Base-by-base conservation (phyloP, 2,329 filamentous ascomycete genomes). In the Xylaria multiplex region DNA sequence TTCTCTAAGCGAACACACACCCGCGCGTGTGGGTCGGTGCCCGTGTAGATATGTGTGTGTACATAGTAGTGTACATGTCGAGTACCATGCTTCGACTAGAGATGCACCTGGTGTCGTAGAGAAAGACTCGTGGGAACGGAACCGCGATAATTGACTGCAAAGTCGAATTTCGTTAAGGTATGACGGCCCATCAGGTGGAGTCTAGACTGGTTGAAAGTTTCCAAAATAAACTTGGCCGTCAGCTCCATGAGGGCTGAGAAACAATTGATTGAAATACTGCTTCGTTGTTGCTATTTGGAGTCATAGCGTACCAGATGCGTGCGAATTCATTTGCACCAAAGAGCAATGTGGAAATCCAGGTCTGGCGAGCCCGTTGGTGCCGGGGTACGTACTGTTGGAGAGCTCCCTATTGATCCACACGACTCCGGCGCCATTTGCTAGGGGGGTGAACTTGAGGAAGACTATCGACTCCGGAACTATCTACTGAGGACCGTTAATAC, bases 1-100 rank as follows among this genome's bases (percentile, higher is more conserved):
- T 55, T 54, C 56, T 60, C 57, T 64, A 65, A 63, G 65, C 59
- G 54, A 69, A 59, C 59, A 55, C 40, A 37, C 59, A 55, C 8
- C 48, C 65, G 65, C 65, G 68, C 62, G 63, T 68, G 65, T 65
- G 62, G 50, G 55, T 42, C 55, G 56, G 45, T 57, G 40, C 59
- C 59, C 49, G 55, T 59, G 37, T 30, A 35, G 8, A 27, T 45
- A 22, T 37, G 22, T 55, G 22, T 55, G 35, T 13, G 11, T 5
- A 13, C 35, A 8, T 40, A 40, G 11, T 40, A 35, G 35, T 30
- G 42, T 43, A 37, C 52, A 35, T 53, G n/a, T 8, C 27, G 35
- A 14, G 24, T 16, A 40, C 54, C 53, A 49, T 45, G 49, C 37
- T 59, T 59, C 35, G 56, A 43, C 48, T 22, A 50, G n/a, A 13